These are phyloP conservation scores for Gaeumannomyces sp. DNA, from an alignment of 2,329 filamentous ascomycete genomes.

Conservation along the genomic window DNA sequence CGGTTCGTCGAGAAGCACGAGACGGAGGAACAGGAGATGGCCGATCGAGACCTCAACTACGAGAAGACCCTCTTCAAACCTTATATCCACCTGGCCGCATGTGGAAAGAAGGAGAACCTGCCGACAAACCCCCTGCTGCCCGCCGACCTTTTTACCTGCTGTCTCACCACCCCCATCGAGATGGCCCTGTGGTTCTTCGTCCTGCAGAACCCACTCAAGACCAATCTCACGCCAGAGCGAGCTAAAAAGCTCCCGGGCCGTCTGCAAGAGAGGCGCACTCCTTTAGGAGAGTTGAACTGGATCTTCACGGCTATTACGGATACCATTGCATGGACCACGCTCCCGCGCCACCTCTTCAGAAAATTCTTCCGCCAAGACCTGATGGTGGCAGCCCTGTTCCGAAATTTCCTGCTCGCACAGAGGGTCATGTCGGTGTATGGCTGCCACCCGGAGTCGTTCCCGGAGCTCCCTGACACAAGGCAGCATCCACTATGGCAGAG, in stretches of 20 bases:
- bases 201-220: conserved; percentile 74
- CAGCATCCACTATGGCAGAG: conserved; percentile 94
- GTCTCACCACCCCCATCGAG: conserved; percentile 92
- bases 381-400: conserved; percentile 97
- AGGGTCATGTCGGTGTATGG: conserved; percentile 95
- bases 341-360: conserved; percentile 85
- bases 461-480: conserved; percentile 87
- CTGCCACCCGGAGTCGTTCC: conserved; percentile 89
- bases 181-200: conserved; percentile 97
- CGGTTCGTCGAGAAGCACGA: conserved; percentile 94
- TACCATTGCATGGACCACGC: conserved; percentile 95
- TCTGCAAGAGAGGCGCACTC: conserved; percentile 86
- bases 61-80: conserved; percentile 65
- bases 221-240: conserved; percentile 67
- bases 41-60: conserved; percentile 73
- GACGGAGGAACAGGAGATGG: conserved; percentile 73
- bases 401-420: conserved; percentile 92
- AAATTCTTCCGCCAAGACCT: conserved; percentile 96
- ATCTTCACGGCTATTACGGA: conserved; percentile 99
- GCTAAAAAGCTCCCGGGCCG: conserved; percentile 86
- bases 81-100: conserved; percentile 87
- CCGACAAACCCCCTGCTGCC: conserved; percentile 91
- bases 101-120: conserved; percentile 81
- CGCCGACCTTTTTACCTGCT: conserved; percentile 92
- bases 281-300: conserved; percentile 95